Conservation (phyloP, 129 eudicot genomes). For the Tanacetum coccineum region DNA sequence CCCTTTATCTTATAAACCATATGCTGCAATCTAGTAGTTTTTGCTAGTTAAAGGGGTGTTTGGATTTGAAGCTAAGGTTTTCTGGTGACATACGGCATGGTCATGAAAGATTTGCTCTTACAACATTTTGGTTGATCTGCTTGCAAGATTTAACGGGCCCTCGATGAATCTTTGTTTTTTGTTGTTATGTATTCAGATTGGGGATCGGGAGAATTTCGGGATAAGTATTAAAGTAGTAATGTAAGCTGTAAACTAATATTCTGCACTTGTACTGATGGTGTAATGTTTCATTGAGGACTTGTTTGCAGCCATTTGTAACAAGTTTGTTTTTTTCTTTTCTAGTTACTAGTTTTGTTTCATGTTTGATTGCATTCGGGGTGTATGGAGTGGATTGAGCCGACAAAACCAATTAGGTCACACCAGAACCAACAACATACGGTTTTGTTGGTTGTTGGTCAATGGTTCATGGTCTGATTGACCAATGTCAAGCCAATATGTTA, state of each 20-base stretch:
- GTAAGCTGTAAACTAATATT: not conserved
- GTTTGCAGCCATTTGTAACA: too few relatives aligned
- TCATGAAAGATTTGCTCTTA: not conserved
- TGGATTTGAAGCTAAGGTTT: not conserved
- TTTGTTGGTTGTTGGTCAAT: not conserved
- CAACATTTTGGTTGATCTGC: not conserved
- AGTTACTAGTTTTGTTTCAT: too few relatives aligned
- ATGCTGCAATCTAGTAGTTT: slow-evolving; percentile 3
- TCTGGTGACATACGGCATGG: slow-evolving; percentile 9
- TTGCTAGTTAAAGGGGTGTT: not conserved
- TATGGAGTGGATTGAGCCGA: not conserved
- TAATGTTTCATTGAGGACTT: not conserved
- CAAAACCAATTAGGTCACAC: not conserved
- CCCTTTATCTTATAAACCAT: too few relatives aligned
- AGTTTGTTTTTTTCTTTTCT: too few relatives aligned
- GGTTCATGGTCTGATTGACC: too few relatives aligned
- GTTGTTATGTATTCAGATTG: not conserved
- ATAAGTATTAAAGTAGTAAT: too few relatives aligned
- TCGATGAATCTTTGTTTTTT: not conserved
- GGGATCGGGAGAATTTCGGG: not conserved
- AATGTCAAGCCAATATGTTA: too few relatives aligned
- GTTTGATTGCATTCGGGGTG: too few relatives aligned
- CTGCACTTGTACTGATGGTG: not conserved
- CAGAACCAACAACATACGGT: not conserved
- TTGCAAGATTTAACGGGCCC: too few relatives aligned